Conservation (phyloP, 441 rosid genomes). For the Populus hybrid region DNA sequence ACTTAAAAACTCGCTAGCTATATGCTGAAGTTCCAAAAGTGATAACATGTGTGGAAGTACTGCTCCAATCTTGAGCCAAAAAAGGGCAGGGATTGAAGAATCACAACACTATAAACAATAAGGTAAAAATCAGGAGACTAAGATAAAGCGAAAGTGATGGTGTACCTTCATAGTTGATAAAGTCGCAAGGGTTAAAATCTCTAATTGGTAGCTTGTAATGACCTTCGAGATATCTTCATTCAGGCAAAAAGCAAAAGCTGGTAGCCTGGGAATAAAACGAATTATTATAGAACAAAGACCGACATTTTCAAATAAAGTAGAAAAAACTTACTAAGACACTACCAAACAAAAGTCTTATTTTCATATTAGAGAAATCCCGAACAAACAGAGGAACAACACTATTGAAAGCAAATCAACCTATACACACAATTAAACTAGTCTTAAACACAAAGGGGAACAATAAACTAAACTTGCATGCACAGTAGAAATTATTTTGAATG, state of each 20-base stretch:
- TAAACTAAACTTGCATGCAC: not conserved
- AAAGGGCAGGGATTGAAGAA: not conserved
- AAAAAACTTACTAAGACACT: slow-evolving; percentile 16
- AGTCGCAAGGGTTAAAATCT: slow-evolving; percentile 67
- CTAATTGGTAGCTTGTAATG: slow-evolving; percentile 53
- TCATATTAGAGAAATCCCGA: not conserved
- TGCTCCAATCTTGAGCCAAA: not conserved
- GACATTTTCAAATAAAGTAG: not conserved
- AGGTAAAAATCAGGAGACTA: not conserved
- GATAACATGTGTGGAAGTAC: too few species aligned
- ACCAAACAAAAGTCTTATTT: too few species aligned
- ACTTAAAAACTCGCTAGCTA: too few species aligned
- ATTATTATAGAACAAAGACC: not conserved
- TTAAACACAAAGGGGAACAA: not conserved
- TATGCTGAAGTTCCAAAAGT: too few species aligned
- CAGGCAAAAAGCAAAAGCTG: slow-evolving; percentile 75
- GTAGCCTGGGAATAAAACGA: slow-evolving; percentile 43
- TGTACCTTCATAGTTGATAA: slow-evolving; percentile 65
- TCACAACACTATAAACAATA: not conserved
- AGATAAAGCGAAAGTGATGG: not conserved
- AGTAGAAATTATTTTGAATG: not conserved
- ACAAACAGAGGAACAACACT: not conserved
- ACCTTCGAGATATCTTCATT: slow-evolving; percentile 45
- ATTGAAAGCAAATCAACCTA: not conserved
- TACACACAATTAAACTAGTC: not conserved